Evolutionary conservation across 1,284 basidiomycete genomes (phyloP).

Genomic region (Xanthoconium separans): DNA sequence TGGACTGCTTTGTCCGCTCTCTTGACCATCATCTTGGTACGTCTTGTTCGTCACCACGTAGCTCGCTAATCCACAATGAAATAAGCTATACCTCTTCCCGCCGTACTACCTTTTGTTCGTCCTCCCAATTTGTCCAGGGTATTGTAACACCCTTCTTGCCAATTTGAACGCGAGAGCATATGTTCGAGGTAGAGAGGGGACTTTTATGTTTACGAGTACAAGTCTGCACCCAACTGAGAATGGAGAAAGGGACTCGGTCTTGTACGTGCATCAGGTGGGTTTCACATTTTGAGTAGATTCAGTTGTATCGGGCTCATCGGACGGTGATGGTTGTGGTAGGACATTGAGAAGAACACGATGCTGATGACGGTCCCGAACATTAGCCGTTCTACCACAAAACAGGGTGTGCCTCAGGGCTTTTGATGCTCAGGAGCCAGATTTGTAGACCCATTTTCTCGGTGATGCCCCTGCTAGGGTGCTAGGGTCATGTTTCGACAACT

Average conservation of each 20-base stretch:
- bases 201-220: neutral
- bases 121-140: slow-evolving; percentile 10
- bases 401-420: neutral
- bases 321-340: neutral
- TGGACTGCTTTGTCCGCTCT: slow-evolving; percentile 18
- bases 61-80: neutral
- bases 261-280: neutral
- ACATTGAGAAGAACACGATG: neutral
- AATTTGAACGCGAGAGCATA: slow-evolving; percentile 15
- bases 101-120: neutral
- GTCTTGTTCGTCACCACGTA: neutral
- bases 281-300: neutral
- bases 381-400: no score
- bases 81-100: neutral
- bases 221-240: neutral
- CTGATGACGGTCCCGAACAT: neutral
- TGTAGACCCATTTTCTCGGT: no score
- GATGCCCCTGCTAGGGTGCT: no score
- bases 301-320: neutral
- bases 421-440: no score
- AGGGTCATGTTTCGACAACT: no score
- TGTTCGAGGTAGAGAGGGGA: neutral
- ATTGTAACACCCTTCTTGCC: slow-evolving; percentile 20
- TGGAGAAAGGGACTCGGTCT: neutral
- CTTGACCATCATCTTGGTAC: slow-evolving; percentile 8